Evolutionary conservation across 306 rosid species (phyloP).

Genomic region (Prunus padus): DNA sequence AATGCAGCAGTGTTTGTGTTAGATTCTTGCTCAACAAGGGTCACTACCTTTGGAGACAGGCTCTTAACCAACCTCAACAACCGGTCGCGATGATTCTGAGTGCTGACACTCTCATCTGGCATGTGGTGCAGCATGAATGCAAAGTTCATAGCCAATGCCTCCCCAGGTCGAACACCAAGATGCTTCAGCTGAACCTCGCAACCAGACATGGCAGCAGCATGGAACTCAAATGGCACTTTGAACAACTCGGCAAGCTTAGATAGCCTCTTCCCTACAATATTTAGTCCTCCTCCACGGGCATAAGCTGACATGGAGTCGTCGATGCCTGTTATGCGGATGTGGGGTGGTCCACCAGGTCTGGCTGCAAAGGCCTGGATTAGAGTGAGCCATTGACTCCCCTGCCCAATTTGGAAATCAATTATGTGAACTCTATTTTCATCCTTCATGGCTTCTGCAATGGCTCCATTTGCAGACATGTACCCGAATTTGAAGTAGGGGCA

Average conservation of each 20-base stretch:
- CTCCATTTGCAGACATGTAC: conserved; percentile 97
- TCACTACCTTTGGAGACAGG: conserved; percentile 87
- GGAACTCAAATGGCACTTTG: conserved; percentile 87
- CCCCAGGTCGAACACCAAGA: conserved; percentile 60
- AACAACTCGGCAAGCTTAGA: conserved; percentile 63
- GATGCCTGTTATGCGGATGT: conserved; percentile 86
- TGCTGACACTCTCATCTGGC: conserved; percentile 97
- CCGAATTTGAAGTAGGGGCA: conserved; percentile 97
- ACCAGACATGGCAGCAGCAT: conserved; percentile 71
- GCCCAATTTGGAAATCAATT: conserved; percentile 87
- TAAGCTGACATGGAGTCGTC: conserved; percentile 80
- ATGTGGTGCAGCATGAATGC: conserved; percentile 91
- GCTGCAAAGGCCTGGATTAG: conserved; percentile 95
- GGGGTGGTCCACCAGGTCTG: conserved; percentile 98
- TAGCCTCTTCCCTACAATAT: conserved; percentile 71
- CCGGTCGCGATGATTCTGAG: conserved; percentile 76
- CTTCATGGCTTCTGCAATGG: conserved; percentile 98
- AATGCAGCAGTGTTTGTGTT: conserved; percentile 87
- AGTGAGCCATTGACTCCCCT: conserved; percentile 95
- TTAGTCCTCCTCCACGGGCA: conserved; percentile 90
- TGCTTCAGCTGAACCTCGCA: conserved; percentile 59
- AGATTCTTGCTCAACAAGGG: conserved; percentile 96
- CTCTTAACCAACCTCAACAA: conserved; percentile 77
- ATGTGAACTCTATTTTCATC: conserved; percentile 79
- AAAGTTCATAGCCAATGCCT: conserved; percentile 86